Evolutionary conservation across 2,329 filamentous ascomycete species (phyloP).

Genomic region (Lithohypha guttulata): DNA sequence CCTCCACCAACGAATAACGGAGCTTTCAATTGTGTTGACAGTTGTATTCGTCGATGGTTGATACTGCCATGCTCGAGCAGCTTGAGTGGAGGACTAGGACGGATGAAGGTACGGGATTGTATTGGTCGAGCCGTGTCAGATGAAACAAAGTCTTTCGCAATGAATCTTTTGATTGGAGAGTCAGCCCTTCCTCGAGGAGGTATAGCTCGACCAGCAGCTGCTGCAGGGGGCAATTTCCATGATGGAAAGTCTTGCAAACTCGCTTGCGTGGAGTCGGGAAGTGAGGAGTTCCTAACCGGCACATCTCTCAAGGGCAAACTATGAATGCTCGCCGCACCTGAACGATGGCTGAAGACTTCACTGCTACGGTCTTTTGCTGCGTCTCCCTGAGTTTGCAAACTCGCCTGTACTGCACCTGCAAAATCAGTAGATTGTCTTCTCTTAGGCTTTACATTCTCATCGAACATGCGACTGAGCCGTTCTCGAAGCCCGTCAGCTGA

Average conservation of each 20-base stretch:
- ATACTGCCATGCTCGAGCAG: slow-evolving; percentile 40
- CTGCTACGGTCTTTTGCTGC: not conserved
- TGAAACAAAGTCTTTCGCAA: slow-evolving; percentile 32
- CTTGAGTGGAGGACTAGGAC: slow-evolving; percentile 36
- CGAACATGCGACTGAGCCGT: slow-evolving; percentile 1
- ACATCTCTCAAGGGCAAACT: slow-evolving; percentile 18
- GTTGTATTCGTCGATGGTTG: slow-evolving; percentile 38
- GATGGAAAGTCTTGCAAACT: slow-evolving; percentile 20
- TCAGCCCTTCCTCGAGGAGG: slow-evolving; percentile 35
- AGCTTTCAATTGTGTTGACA: slow-evolving; percentile 40
- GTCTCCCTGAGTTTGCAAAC: not conserved
- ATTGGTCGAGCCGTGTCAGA: slow-evolving; percentile 32
- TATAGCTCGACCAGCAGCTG: slow-evolving; percentile 27
- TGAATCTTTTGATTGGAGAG: slow-evolving; percentile 39
- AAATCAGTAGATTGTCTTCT: not conserved
- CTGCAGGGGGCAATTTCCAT: slow-evolving; percentile 16
- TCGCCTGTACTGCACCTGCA: too few species aligned
- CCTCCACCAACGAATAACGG: slow-evolving; percentile 46
- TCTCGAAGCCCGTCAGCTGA: not conserved
- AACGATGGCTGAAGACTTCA: too few species aligned
- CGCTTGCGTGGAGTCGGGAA: slow-evolving; percentile 12
- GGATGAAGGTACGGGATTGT: slow-evolving; percentile 40
- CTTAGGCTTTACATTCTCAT: slow-evolving; percentile 1
- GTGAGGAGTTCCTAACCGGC: slow-evolving; percentile 19
- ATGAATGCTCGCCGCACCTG: slow-evolving; percentile 15